These are phyloP conservation scores for Mycena capillaripes DNA, from an alignment of 768 basidiomycete species.

Conservation along the genomic window DNA sequence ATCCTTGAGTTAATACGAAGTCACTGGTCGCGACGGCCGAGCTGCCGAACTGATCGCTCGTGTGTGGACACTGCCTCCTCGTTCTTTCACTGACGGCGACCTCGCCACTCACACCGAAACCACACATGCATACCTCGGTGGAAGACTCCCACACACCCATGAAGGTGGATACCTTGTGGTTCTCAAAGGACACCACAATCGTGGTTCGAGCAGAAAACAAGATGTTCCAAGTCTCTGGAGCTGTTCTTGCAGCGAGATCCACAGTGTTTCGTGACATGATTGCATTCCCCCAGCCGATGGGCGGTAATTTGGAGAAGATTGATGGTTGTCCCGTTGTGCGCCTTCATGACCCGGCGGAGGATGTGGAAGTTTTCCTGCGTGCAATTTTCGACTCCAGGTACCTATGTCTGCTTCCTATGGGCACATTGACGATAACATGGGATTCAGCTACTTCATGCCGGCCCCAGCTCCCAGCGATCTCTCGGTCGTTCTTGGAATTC, in stretches of 20 bases:
- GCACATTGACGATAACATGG: too few species aligned
- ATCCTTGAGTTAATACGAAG: too few species aligned
- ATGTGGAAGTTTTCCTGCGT: neutral
- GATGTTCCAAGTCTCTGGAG: neutral
- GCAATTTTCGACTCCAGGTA: slow-evolving; percentile 1
- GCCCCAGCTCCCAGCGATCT: neutral
- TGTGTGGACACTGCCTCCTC: too few species aligned
- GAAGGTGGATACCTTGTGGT: too few species aligned
- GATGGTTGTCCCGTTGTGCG: neutral
- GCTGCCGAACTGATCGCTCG: too few species aligned
- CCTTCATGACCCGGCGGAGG: neutral
- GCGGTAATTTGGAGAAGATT: neutral
- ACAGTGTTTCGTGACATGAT: slow-evolving; percentile 4
- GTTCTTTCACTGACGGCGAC: too few species aligned
- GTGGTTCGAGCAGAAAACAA: slow-evolving; percentile 1
- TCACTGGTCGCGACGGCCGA: too few species aligned
- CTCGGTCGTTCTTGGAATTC: neutral
- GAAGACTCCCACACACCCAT: too few species aligned
- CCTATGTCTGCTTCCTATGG: neutral
- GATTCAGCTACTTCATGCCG: neutral
- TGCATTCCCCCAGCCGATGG: neutral
- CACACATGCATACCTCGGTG: too few species aligned
- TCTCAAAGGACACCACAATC: too few species aligned
- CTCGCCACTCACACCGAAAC: too few species aligned
- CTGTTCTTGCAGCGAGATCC: neutral